These are phyloP conservation scores for Linnemannia zychae DNA, from an alignment of 192 early-diverging fungal species.

Conservation along the genomic window DNA sequence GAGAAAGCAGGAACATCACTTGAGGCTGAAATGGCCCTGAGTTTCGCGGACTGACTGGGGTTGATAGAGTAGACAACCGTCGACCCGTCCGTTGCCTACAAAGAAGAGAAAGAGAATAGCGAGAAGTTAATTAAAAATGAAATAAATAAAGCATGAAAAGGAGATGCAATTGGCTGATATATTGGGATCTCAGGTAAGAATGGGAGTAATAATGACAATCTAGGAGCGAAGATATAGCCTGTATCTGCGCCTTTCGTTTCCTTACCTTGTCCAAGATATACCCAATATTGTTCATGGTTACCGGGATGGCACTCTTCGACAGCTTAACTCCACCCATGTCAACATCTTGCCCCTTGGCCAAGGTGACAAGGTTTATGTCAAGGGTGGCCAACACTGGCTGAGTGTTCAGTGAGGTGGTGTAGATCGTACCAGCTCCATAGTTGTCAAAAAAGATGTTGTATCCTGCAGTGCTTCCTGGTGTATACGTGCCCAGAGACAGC, in stretches of 20 bases:
- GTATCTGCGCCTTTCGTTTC: neutral
- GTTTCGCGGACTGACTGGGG: constrained; percentile 28
- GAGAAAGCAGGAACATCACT: constrained; percentile 39
- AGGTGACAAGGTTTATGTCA: constrained; percentile 5
- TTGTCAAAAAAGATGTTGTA: constrained; percentile 38
- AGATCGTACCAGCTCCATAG: constrained; percentile 17
- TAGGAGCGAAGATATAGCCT: neutral
- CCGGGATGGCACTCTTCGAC: constrained; percentile 24
- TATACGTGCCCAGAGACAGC: constrained; percentile 28
- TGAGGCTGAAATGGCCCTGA: constrained; percentile 1
- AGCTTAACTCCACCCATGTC: constrained; percentile 29
- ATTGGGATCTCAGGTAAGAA: neutral
- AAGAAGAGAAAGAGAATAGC: neutral
- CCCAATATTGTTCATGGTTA: constrained; percentile 32
- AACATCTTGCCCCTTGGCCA: constrained; percentile 21
- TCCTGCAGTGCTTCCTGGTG: constrained; percentile 23
- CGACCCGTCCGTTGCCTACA: constrained; percentile 33
- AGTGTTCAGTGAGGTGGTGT: constrained; percentile 4
- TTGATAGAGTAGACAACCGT: constrained; percentile 36
- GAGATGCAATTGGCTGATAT: neutral
- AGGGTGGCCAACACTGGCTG: neutral
- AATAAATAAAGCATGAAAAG: neutral
- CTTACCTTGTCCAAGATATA: constrained; percentile 46
- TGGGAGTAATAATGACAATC: neutral
- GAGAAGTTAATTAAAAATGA: neutral